Evolutionary conservation across 73 alveolate species (phyloP).

Genomic region (Tetrahymena elliotti): DNA sequence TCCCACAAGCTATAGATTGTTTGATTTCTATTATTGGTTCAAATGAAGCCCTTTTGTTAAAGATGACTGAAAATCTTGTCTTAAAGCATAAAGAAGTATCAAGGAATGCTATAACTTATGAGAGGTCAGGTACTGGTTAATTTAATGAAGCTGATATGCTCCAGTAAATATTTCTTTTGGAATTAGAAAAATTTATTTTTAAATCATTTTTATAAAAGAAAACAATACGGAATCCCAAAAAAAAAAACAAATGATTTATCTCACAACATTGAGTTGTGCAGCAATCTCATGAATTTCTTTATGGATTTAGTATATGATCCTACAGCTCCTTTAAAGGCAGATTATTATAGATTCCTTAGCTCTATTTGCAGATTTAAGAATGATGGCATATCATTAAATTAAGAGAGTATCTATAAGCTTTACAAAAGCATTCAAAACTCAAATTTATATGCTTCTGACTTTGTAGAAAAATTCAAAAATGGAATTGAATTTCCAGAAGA

Average conservation of each 20-base stretch:
- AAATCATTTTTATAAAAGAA: not conserved
- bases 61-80: slow-evolving; percentile 8
- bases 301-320: slow-evolving; percentile 27
- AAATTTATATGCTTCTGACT: not conserved
- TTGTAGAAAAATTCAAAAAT: not conserved
- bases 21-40: slow-evolving; percentile 22
- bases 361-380: slow-evolving; percentile 3
- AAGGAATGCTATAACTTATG: slow-evolving; percentile 10
- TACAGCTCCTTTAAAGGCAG: slow-evolving; percentile 17
- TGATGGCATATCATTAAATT: slow-evolving; percentile 5
- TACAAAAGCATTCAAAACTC: not conserved
- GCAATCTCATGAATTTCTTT: slow-evolving; percentile 6
- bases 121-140: slow-evolving; percentile 12
- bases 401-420: slow-evolving; percentile 19
- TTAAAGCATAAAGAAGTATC: slow-evolving; percentile 18
- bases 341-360: slow-evolving; percentile 22
- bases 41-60: slow-evolving; percentile 9
- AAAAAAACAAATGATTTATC: not conserved
- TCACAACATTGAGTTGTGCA: not conserved
- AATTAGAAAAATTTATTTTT: not conserved
- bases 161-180: not conserved
- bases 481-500: not conserved
- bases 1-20: slow-evolving; percentile 35
- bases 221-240: not conserved
- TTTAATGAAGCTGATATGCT: not conserved